phyloP scores from a whole-genome alignment of 2,329 filamentous ascomycete species.

The Lizonia empirigonia region DNA sequence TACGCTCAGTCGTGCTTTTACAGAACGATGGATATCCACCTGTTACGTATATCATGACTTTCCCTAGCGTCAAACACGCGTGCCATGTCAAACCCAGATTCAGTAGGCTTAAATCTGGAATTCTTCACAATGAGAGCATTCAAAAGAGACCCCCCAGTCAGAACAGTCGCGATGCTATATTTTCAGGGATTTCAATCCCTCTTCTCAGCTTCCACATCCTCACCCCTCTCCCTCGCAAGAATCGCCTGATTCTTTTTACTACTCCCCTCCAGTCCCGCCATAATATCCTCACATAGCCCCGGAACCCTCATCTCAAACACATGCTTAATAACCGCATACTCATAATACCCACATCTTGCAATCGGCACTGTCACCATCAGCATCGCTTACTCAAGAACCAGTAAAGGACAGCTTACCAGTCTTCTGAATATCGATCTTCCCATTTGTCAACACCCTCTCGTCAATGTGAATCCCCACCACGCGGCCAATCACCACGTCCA shows the following conservation, averaged over 20 bases:
- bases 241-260: slow-evolving; percentile 29
- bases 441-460: slow-evolving; percentile 60
- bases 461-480: slow-evolving; percentile 64
- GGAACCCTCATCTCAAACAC: slow-evolving; percentile 65
- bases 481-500: slow-evolving; percentile 63
- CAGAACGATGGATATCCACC: too few relatives aligned
- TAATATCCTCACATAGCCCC: slow-evolving; percentile 36
- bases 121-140: too few relatives aligned
- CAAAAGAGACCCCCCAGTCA: too few relatives aligned
- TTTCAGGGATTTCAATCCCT: too few relatives aligned
- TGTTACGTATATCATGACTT: too few relatives aligned
- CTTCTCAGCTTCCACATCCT: slow-evolving; percentile 6
- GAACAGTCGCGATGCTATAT: too few relatives aligned
- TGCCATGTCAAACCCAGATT: too few relatives aligned
- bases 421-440: slow-evolving; percentile 61
- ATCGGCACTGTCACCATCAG: slow-evolving; percentile 53
- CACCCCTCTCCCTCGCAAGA: background rate
- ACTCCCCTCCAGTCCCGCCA: slow-evolving; percentile 40
- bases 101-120: too few relatives aligned
- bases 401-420: slow-evolving; percentile 41
- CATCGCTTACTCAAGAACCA: background rate
- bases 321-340: slow-evolving; percentile 62
- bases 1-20: too few relatives aligned
- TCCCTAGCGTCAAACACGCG: too few relatives aligned
- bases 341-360: slow-evolving; percentile 64